phyloP scores from a whole-genome alignment of 352 stramenopile genomes.

The Phytophthora sansomeana region DNA sequence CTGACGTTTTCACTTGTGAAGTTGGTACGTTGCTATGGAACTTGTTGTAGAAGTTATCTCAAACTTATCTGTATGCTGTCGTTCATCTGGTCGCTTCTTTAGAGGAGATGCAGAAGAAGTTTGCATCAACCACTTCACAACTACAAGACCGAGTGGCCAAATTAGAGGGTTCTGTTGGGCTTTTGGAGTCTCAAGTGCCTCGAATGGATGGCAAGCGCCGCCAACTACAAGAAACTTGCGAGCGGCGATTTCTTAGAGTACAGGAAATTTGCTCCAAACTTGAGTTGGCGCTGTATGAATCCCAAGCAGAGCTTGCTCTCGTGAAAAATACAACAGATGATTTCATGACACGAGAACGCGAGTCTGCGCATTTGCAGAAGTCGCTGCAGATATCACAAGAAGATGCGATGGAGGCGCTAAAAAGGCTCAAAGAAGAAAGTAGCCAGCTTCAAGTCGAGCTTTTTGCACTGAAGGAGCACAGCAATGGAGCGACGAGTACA shows the following conservation, averaged over 20 bases:
- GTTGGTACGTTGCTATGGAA: slow-evolving; percentile 34
- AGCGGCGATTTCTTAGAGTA: slow-evolving; percentile 48
- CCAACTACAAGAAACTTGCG: slow-evolving; percentile 47
- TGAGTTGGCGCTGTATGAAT: slow-evolving; percentile 53
- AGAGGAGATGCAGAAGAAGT: slow-evolving; percentile 49
- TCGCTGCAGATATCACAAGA: slow-evolving; percentile 57
- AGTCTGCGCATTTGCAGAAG: slow-evolving; percentile 49
- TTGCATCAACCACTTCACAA: slow-evolving; percentile 29
- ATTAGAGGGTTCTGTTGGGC: slow-evolving; percentile 43
- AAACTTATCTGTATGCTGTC: too few species aligned
- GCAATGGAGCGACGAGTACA: slow-evolving; percentile 26
- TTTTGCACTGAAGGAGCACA: slow-evolving; percentile 48
- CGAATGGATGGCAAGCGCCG: slow-evolving; percentile 51
- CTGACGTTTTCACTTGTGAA: slow-evolving; percentile 64
- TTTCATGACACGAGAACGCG: slow-evolving; percentile 54
- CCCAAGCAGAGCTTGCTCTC: slow-evolving; percentile 49
- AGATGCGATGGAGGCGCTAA: slow-evolving; percentile 49
- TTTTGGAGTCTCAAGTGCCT: slow-evolving; percentile 43
- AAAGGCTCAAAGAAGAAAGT: slow-evolving; percentile 50
- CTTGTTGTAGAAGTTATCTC: neutral
- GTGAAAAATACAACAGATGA: slow-evolving; percentile 56
- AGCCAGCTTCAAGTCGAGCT: slow-evolving; percentile 52
- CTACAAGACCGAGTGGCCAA: slow-evolving; percentile 41
- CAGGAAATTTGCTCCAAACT: slow-evolving; percentile 65
- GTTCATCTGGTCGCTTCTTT: neutral